Percentiles rank a stretch among this genome's conserved stretches.
Evolutionary conservation across 23 red algal species (phyloP).

Genomic region (Pyropia haitanensis): DNA sequence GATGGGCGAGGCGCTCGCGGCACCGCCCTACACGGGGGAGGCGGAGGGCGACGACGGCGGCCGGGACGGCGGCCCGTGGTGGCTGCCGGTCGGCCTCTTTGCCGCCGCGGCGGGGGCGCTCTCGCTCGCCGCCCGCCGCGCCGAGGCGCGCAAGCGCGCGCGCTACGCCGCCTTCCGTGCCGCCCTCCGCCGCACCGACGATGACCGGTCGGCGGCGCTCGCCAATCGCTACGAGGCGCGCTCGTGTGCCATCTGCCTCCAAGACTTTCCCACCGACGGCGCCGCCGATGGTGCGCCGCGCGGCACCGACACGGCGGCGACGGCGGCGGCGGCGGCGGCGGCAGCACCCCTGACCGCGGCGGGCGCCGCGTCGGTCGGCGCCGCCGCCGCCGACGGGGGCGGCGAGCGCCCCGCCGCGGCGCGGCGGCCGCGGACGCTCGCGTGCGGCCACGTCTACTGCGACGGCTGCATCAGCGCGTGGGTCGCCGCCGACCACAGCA

Average conservation of each 20-base stretch:
- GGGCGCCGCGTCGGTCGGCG: no score
- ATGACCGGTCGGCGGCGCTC: neutral
- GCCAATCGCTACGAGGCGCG: neutral
- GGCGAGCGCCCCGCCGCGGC: no score
- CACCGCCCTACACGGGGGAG: neutral
- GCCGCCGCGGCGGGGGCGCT: neutral
- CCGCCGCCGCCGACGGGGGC: no score
- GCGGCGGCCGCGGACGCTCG: no score
- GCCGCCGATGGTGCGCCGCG: no score
- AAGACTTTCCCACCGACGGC: neutral
- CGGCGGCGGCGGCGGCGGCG: no score
- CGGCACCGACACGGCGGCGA: no score
- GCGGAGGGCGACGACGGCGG: neutral
- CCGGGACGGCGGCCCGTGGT: neutral
- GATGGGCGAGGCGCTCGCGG: slow-evolving; percentile 3
- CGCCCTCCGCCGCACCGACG: neutral
- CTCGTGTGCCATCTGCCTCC: neutral
- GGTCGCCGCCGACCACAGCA: no score
- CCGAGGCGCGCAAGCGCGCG: neutral
- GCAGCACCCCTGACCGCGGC: no score
- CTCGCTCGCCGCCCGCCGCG: neutral
- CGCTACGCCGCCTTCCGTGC: neutral
- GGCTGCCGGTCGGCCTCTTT: neutral
- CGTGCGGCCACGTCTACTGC: no score
- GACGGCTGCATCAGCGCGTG: no score